Conservation (phyloP, 2,329 filamentous ascomycete genomes). For the Exophiala xenobiotica region DNA sequence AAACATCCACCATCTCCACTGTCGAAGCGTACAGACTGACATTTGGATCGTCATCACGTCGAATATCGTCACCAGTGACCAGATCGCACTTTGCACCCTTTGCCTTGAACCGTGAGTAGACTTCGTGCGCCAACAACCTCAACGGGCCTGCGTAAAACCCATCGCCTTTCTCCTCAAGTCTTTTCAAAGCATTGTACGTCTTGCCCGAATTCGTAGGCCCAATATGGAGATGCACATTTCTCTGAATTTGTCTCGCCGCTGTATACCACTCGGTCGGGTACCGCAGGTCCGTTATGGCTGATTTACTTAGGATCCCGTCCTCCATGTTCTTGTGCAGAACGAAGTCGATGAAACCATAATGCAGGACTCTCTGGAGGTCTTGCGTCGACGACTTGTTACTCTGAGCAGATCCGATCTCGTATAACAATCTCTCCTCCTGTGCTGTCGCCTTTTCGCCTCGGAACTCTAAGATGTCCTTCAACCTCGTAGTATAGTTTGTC, state of each 20-base stretch:
- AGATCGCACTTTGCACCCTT: constrained; percentile 76
- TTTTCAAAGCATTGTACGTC: constrained; percentile 89
- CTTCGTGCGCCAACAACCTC: constrained; percentile 84
- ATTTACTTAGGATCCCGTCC: constrained; percentile 1
- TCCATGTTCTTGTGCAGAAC: constrained; percentile 16
- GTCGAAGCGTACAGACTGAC: constrained; percentile 73
- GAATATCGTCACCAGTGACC: constrained; percentile 86
- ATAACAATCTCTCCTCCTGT: constrained; percentile 13
- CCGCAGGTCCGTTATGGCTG: constrained; percentile 51
- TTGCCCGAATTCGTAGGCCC: constrained; percentile 98
- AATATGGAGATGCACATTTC: constrained; percentile 87
- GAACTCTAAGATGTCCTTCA: constrained; percentile 6
- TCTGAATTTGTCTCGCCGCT: constrained; percentile 72
- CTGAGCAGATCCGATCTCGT: constrained; percentile 12
- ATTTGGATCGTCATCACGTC: constrained; percentile 59
- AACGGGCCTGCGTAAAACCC: constrained; percentile 92
- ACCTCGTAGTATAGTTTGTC: constrained; percentile 10
- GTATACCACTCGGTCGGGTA: constrained; percentile 93
- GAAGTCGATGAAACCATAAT: constrained; percentile 29
- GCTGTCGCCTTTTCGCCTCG: not conserved
- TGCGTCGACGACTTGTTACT: constrained; percentile 5
- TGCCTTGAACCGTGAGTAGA: constrained; percentile 81
- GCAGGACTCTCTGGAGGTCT: constrained; percentile 20
- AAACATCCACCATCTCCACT: constrained; percentile 78
- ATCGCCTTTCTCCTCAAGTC: constrained; percentile 69